Percentiles rank a stretch among this genome's conserved stretches.
Evolutionary conservation across 2,329 filamentous ascomycete species (phyloP).

Genomic region (Orbilia brochopaga): DNA sequence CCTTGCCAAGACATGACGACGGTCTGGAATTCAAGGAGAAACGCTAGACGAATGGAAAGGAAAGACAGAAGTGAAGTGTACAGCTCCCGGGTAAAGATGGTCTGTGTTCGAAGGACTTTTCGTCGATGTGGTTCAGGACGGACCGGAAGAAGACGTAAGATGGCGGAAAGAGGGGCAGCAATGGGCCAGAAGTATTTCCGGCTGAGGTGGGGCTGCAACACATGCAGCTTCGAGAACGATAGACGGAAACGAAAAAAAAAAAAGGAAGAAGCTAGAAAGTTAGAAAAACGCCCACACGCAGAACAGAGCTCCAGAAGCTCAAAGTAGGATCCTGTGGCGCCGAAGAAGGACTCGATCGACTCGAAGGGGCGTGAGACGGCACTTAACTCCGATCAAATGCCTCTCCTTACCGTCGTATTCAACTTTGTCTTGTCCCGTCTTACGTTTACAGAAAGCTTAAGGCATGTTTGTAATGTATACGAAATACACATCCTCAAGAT

Average conservation of each 20-base stretch:
- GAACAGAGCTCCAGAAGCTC: no score
- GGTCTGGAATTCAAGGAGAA: slow-evolving; percentile 17
- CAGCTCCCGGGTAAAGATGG: background rate
- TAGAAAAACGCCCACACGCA: no score
- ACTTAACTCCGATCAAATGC: no score
- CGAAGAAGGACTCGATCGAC: no score
- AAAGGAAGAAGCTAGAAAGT: no score
- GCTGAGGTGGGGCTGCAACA: background rate
- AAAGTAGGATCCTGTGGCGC: no score
- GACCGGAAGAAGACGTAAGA: background rate
- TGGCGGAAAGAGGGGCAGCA: slow-evolving; percentile 5
- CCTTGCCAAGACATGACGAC: slow-evolving; percentile 56
- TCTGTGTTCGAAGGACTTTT: background rate
- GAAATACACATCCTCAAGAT: no score
- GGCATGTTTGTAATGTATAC: no score
- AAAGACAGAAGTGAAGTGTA: slow-evolving; percentile 50
- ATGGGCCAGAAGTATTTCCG: background rate
- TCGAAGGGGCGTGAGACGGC: no score
- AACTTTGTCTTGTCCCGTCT: no score
- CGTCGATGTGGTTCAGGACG: background rate
- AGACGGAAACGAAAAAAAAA: background rate
- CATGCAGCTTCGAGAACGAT: background rate
- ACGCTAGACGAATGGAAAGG: slow-evolving; percentile 18
- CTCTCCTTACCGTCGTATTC: no score
- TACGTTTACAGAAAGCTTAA: no score